Conservation (phyloP, 2,329 filamentous ascomycete species). For the Colletotrichum aenigma region DNA sequence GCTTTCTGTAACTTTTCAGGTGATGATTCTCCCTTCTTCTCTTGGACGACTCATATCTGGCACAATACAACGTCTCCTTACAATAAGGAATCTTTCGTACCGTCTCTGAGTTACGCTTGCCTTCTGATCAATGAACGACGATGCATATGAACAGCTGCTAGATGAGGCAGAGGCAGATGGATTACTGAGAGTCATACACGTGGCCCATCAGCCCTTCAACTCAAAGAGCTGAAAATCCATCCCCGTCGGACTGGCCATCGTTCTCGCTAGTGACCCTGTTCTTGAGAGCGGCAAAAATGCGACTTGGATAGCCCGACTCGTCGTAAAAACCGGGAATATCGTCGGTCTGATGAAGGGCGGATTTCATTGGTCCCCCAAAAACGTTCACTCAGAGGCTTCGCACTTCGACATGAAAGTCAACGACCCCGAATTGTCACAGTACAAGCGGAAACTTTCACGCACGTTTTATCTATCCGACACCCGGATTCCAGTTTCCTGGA, state of each 20-base stretch:
- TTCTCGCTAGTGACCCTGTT: neutral
- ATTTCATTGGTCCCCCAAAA: neutral
- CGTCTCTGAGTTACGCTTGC: neutral
- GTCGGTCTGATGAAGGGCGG: neutral
- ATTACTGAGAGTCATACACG: neutral
- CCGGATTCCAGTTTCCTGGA: neutral
- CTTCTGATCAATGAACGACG: neutral
- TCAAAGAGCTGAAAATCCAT: neutral
- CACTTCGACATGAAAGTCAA: neutral
- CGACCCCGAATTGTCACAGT: neutral
- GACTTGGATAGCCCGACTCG: neutral
- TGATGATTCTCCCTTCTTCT: accelerated
- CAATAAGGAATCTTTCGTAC: neutral
- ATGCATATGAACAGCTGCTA: neutral
- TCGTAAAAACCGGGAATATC: neutral
- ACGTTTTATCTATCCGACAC: neutral
- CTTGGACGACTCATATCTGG: neutral
- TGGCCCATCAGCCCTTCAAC: neutral
- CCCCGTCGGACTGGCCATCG: neutral
- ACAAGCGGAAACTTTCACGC: accelerated
- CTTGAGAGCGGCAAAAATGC: neutral
- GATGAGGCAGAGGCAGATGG: neutral
- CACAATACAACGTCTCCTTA: neutral
- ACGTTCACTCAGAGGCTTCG: neutral
- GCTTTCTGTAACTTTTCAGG: neutral